These are phyloP conservation scores for Eudorina sp. DNA, from an alignment of 139 green algal genomes.

Conservation along the genomic window DNA sequence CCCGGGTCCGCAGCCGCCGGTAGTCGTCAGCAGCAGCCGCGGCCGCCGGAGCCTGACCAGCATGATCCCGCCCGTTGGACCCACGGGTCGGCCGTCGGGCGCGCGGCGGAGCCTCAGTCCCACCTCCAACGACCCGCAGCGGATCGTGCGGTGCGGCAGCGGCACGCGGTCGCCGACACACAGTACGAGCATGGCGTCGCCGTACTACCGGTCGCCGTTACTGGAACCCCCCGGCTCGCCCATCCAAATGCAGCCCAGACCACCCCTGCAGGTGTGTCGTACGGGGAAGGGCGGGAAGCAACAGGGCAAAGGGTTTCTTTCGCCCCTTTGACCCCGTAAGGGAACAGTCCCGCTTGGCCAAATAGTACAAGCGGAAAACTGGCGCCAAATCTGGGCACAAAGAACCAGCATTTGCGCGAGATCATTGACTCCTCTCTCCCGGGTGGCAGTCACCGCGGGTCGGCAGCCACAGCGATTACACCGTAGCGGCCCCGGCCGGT, in stretches of 20 bases:
- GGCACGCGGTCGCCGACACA: neutral
- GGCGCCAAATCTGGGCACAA: no score
- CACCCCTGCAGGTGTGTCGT: neutral
- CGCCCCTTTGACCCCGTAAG: no score
- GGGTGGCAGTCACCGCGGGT: no score
- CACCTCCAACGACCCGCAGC: neutral
- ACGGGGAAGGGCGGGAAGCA: neutral
- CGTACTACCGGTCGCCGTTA: neutral
- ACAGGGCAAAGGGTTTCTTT: no score
- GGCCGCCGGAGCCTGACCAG: neutral
- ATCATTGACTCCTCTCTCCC: no score
- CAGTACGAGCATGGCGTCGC: neutral
- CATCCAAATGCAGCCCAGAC: neutral
- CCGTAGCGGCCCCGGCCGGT: no score
- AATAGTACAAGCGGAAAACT: no score
- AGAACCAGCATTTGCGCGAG: no score
- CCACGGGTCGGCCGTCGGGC: neutral
- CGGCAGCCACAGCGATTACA: no score
- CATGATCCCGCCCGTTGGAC: neutral
- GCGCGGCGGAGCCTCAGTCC: neutral
- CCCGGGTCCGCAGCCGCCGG: no score
- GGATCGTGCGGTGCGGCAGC: neutral
- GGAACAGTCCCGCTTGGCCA: no score
- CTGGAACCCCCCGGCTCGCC: neutral
- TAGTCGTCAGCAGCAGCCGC: no score